A percentile compares a stretch with the other conserved stretches of the same genome.
These are phyloP conservation scores for Fusarium lyarnte DNA, from an alignment of 2,329 filamentous ascomycete species.

Conservation along the genomic window DNA sequence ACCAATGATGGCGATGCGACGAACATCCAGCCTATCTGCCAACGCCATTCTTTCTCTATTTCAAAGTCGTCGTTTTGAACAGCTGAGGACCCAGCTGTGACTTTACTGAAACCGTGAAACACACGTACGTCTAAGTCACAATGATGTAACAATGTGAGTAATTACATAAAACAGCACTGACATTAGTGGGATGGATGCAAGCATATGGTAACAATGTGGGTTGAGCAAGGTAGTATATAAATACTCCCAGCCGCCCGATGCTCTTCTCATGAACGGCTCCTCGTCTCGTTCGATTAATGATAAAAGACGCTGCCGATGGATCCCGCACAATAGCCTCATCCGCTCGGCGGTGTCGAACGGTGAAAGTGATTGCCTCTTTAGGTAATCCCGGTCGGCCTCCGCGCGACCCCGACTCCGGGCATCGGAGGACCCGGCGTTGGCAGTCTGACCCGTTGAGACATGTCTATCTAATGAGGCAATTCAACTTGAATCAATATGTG, in stretches of 20 bases:
- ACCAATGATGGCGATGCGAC: slow-evolving; percentile 74
- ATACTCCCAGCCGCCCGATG: neutral
- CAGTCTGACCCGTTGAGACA: neutral
- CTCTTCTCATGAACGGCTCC: slow-evolving; percentile 4
- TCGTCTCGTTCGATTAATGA: slow-evolving; percentile 10
- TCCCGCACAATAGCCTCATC: slow-evolving; percentile 40
- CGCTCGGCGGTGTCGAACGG: slow-evolving; percentile 19
- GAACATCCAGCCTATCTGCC: slow-evolving; percentile 46
- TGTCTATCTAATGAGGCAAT: neutral
- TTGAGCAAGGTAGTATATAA: neutral
- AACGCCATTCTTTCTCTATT: slow-evolving; percentile 18
- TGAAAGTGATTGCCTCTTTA: slow-evolving; percentile 22
- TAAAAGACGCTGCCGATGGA: slow-evolving; percentile 21
- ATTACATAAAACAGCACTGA: neutral
- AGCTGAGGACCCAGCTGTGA: neutral
- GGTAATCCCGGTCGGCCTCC: slow-evolving; percentile 37
- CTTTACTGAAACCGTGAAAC: neutral
- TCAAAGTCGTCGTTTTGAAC: neutral
- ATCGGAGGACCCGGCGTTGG: slow-evolving; percentile 29
- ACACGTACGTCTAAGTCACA: neutral
- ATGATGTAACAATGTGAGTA: neutral
- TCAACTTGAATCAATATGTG: neutral
- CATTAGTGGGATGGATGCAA: neutral
- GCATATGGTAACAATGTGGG: neutral
- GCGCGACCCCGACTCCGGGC: slow-evolving; percentile 33